Evolutionary conservation across 495 filamentous ascomycete genomes (phyloP).

Genomic region (Parathielavia hyrcaniae): DNA sequence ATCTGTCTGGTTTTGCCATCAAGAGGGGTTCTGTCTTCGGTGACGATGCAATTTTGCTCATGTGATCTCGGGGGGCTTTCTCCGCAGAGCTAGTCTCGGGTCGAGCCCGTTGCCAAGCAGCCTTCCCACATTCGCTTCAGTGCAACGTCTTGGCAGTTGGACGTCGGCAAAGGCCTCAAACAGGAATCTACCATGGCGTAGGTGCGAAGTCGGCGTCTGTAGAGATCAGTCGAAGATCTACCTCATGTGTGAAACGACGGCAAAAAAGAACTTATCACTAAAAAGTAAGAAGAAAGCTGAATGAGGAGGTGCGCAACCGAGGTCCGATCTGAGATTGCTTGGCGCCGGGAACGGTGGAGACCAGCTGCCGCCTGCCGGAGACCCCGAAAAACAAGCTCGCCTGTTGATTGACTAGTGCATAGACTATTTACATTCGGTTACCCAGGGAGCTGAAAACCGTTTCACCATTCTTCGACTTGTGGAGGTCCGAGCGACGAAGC

Average conservation of each 20-base stretch:
- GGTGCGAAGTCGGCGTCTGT: not conserved
- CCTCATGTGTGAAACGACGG: not conserved
- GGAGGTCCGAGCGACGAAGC: not conserved
- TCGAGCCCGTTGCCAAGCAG: slow-evolving; percentile 14
- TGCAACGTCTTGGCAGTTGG: slow-evolving; percentile 15
- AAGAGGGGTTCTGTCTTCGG: slow-evolving; percentile 4
- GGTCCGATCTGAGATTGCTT: not conserved
- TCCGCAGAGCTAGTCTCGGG: slow-evolving; percentile 21
- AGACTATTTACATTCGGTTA: not conserved
- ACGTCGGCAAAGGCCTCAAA: no score
- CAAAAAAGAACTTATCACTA: not conserved
- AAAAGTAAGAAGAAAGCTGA: not conserved
- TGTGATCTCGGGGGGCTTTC: slow-evolving; percentile 19
- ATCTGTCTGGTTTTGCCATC: slow-evolving; percentile 6
- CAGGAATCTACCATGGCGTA: not conserved
- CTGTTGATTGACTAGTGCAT: no score
- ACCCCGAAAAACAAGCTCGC: not conserved
- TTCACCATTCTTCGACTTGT: not conserved
- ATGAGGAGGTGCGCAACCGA: not conserved
- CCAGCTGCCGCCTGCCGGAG: not conserved
- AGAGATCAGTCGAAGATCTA: not conserved
- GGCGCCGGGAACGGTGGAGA: not conserved
- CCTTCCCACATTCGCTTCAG: slow-evolving; percentile 9
- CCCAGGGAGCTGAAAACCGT: no score
- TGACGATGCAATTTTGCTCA: slow-evolving; percentile 20